Conservation (phyloP, 352 stramenopile species). For the Pythium aquatile region DNA sequence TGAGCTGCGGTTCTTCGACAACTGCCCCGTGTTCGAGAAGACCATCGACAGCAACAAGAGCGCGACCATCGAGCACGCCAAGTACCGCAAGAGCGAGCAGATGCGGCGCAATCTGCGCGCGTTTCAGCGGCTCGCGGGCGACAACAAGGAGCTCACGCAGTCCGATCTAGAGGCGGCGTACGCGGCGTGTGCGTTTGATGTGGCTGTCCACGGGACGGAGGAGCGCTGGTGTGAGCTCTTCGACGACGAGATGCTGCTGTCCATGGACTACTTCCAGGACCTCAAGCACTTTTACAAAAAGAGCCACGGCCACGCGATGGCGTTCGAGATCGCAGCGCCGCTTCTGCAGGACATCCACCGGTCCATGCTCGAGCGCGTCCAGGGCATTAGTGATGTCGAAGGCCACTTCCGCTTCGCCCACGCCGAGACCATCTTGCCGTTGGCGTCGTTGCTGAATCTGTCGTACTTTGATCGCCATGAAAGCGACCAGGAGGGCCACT, state of each 20-base stretch:
- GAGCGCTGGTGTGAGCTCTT: slow-evolving; percentile 74
- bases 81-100: slow-evolving; percentile 46
- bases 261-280: slow-evolving; percentile 86
- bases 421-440: slow-evolving; percentile 77
- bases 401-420: slow-evolving; percentile 85
- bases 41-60: slow-evolving; percentile 63
- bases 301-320: slow-evolving; percentile 67
- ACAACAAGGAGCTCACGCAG: slow-evolving; percentile 33
- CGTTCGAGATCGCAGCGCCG: slow-evolving; percentile 71
- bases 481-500: slow-evolving; percentile 58
- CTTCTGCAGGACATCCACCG: slow-evolving; percentile 64
- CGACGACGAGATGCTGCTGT: slow-evolving; percentile 57
- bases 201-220: slow-evolving; percentile 43
- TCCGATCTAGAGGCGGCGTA: slow-evolving; percentile 80
- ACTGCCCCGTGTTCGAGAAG: slow-evolving; percentile 63
- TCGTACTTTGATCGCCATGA: slow-evolving; percentile 64
- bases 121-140: slow-evolving; percentile 40
- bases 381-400: slow-evolving; percentile 37
- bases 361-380: slow-evolving; percentile 46
- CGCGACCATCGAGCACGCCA: slow-evolving; percentile 48
- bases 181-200: slow-evolving; percentile 77
- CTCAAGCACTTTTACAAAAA: slow-evolving; percentile 88
- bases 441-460: slow-evolving; percentile 71
- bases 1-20: slow-evolving; percentile 81
- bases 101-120: slow-evolving; percentile 51